These are phyloP conservation scores for Coprinopsis sp. DNA, from an alignment of 768 basidiomycete species.

Conservation along the genomic window DNA sequence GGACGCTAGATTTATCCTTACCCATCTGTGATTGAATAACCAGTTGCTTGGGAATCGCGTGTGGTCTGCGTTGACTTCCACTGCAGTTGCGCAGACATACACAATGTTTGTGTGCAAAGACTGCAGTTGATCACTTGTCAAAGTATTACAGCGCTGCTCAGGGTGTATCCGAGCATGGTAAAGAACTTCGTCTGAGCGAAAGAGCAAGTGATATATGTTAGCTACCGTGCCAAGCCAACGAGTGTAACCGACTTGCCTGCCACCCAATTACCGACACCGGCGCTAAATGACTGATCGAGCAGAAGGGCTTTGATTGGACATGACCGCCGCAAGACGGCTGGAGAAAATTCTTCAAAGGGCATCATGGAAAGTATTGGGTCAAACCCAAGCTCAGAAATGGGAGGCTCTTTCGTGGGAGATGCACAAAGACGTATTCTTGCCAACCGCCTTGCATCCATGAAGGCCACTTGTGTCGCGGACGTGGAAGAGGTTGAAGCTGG, in stretches of 20 bases:
- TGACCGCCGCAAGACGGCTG: slow-evolving; percentile 44
- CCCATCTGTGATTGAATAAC: slow-evolving; percentile 71
- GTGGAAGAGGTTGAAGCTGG: slow-evolving; percentile 10
- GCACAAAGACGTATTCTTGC: slow-evolving; percentile 62
- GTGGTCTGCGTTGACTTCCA: slow-evolving; percentile 67
- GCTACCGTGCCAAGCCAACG: background rate
- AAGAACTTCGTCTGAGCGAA: slow-evolving; percentile 55
- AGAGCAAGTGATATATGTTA: background rate
- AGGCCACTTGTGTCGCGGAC: slow-evolving; percentile 52
- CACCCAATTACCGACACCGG: slow-evolving; percentile 81
- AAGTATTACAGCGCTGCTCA: slow-evolving; percentile 55
- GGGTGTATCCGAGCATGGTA: slow-evolving; percentile 75
- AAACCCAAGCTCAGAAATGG: slow-evolving; percentile 70
- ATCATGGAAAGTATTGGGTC: slow-evolving; percentile 75
- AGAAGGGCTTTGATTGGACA: slow-evolving; percentile 74
- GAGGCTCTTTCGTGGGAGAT: slow-evolving; percentile 56
- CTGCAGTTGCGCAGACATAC: slow-evolving; percentile 56
- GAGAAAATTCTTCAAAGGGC: slow-evolving; percentile 44
- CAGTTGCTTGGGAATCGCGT: slow-evolving; percentile 61
- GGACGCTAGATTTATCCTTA: slow-evolving; percentile 19
- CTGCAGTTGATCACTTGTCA: slow-evolving; percentile 45
- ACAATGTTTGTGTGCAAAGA: slow-evolving; percentile 48
- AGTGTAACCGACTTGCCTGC: slow-evolving; percentile 43
- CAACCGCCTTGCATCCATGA: slow-evolving; percentile 66
- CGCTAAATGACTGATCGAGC: slow-evolving; percentile 74